A percentile compares a stretch with the other conserved stretches of the same genome.
Evolutionary conservation across 148 eudicot genomes (phyloP).

Genomic region (Vaccinium darrowii): DNA sequence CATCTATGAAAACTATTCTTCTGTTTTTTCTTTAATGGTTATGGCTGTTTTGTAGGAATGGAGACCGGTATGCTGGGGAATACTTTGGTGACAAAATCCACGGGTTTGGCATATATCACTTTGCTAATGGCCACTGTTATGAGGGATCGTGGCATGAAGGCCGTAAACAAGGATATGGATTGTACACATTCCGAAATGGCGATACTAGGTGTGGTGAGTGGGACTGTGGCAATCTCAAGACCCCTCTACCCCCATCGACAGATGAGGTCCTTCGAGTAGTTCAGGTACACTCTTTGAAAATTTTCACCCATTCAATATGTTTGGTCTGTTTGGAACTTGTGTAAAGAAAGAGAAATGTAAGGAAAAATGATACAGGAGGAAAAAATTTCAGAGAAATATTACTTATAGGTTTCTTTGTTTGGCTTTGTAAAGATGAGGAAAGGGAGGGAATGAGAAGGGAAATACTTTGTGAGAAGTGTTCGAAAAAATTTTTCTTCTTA

Average conservation of each 20-base stretch:
- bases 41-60: constrained; percentile 52
- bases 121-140: constrained; percentile 80
- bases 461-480: not conserved
- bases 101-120: constrained; percentile 90
- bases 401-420: not conserved
- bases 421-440: not conserved
- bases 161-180: constrained; percentile 83
- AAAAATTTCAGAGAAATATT: not conserved
- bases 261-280: constrained; percentile 75
- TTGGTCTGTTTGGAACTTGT: not conserved
- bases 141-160: constrained; percentile 99
- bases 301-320: not conserved
- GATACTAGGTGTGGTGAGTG: constrained; percentile 78
- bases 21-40: not conserved
- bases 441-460: not conserved
- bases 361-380: not conserved
- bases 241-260: constrained; percentile 42
- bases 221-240: constrained; percentile 70
- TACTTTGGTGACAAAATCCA: constrained; percentile 91
- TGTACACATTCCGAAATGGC: constrained; percentile 79
- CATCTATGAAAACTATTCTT: not conserved
- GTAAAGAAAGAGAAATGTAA: not conserved
- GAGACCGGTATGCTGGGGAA: constrained; percentile 92
- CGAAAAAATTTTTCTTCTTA: not conserved
- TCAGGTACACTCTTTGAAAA: constrained; percentile 44